These are phyloP conservation scores for Candida mesenterica DNA, from an alignment of 1,139 yeast genomes.

Conservation along the genomic window DNA sequence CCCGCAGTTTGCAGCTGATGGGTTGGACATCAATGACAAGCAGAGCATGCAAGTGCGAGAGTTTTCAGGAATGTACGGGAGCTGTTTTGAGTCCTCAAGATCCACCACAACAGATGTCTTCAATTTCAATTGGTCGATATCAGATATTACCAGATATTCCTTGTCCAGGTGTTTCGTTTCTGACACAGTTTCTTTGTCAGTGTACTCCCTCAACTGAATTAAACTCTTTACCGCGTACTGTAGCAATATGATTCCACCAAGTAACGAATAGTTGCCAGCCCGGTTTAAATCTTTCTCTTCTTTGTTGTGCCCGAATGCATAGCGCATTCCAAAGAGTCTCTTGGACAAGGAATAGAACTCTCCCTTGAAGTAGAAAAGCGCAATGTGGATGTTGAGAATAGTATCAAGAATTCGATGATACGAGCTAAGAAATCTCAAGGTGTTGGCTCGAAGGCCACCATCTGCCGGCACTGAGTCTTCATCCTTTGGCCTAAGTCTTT, in stretches of 20 bases:
- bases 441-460: slow-evolving; percentile 11
- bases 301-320: slow-evolving; percentile 67
- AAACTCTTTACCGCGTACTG: slow-evolving; percentile 55
- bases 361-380: slow-evolving; percentile 79
- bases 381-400: slow-evolving; percentile 66
- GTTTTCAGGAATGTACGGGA: slow-evolving; percentile 69
- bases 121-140: slow-evolving; percentile 13
- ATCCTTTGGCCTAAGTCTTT: slow-evolving; percentile 25
- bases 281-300: slow-evolving; percentile 41
- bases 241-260: slow-evolving; percentile 67
- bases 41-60: slow-evolving; percentile 85
- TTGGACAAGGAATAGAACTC: slow-evolving; percentile 76
- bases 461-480: slow-evolving; percentile 17
- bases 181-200: slow-evolving; percentile 15
- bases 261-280: slow-evolving; percentile 68
- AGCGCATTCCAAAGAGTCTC: slow-evolving; percentile 74
- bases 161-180: slow-evolving; percentile 2
- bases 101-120: slow-evolving; percentile 29
- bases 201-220: slow-evolving; percentile 29
- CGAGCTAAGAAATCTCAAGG: slow-evolving; percentile 24
- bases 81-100: slow-evolving; percentile 51
- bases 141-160: slow-evolving; percentile 4
- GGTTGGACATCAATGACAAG: slow-evolving; percentile 73
- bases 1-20: slow-evolving; percentile 88
- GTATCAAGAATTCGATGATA: slow-evolving; percentile 50